phyloP scores from a whole-genome alignment of 1,284 basidiomycete genomes.

The Phylloboletellus chloephorus region DNA sequence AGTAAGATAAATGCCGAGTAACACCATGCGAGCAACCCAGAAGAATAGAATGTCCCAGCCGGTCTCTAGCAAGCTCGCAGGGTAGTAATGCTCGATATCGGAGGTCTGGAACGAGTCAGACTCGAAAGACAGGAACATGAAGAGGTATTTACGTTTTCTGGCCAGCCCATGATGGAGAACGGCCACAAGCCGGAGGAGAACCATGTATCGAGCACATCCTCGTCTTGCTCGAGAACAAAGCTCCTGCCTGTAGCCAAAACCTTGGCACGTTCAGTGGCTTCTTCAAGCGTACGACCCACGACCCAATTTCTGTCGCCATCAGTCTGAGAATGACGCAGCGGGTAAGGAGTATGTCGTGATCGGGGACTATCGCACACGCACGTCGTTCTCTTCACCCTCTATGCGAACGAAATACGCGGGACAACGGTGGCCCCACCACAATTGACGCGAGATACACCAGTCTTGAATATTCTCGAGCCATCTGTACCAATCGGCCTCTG shows the following conservation, averaged over 20 bases:
- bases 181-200: slow-evolving; percentile 99
- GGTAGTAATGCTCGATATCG: slow-evolving; percentile 83
- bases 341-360: background rate
- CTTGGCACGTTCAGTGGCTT: slow-evolving; percentile 78
- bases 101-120: slow-evolving; percentile 44
- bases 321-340: slow-evolving; percentile 35
- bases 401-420: slow-evolving; percentile 93
- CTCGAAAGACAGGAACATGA: background rate
- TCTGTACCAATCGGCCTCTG: slow-evolving; percentile 92
- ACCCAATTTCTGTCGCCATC: slow-evolving; percentile 85
- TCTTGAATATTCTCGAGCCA: slow-evolving; percentile 98
- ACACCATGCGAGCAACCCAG: slow-evolving; percentile 99
- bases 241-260: slow-evolving; percentile 64
- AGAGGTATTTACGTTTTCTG: slow-evolving; percentile 59
- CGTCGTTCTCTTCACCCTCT: slow-evolving; percentile 75
- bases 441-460: slow-evolving; percentile 98
- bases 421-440: slow-evolving; percentile 99
- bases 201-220: slow-evolving; percentile 99
- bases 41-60: slow-evolving; percentile 99
- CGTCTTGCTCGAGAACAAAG: slow-evolving; percentile 88
- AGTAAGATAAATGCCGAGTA: slow-evolving; percentile 89
- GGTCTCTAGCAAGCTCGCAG: slow-evolving; percentile 87
- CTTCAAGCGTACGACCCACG: slow-evolving; percentile 75
- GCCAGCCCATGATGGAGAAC: slow-evolving; percentile 98
- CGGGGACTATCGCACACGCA: slow-evolving; percentile 34